Base-by-base conservation (phyloP, 495 filamentous ascomycete species). In the Letharia columbiana region DNA sequence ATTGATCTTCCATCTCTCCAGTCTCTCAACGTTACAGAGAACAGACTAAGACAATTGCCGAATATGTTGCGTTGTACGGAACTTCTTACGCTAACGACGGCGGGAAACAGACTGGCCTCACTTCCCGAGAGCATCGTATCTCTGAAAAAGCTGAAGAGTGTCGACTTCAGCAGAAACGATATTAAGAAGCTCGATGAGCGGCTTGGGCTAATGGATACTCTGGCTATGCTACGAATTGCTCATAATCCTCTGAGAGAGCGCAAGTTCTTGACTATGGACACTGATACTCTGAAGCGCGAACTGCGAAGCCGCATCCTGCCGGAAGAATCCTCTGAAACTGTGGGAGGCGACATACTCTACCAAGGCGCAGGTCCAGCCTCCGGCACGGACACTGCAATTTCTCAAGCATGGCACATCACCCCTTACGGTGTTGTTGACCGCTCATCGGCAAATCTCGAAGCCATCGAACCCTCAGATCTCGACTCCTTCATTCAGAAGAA, bases 181-280 rank as follows among this genome's bases (percentile, higher is more conserved):
- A 81, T 98, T 20, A 86, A 83, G 10, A 76, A 83, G 28, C 70
- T 98, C 44, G 91, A 95, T 68, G 82, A 89, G 15, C 83, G 83
- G 69, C 84, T 98, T 65, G 90, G 89, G 9, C 75, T 84, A 39
- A 96, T 98, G 90, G 84, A 91, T 6, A 87, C 76, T 60, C 78
- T 98, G 12, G 80, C 82, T 12, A 86, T 84, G 65, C 81, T 97
- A 49, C 84, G 84, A 15, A 80, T 98, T 45, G 85, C 86, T 57
- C 91, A 90, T 18, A 98, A 98, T 71, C 94, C 94, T 8, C 76
- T 98, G 17, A 80, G 88, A 56, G 92, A 96, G 69, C 91, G 89
- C 69, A 95, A 89, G 73, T 89, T 94, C 63, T 78, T 92, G 41
- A 87, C 79, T 31, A 89, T 96, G 80, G 80, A 81, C 35, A 91